A percentile compares a stretch with the other conserved stretches of the same genome.
Conservation (phyloP, 257 asterid genomes). For the Solanum gracilifrons region DNA sequence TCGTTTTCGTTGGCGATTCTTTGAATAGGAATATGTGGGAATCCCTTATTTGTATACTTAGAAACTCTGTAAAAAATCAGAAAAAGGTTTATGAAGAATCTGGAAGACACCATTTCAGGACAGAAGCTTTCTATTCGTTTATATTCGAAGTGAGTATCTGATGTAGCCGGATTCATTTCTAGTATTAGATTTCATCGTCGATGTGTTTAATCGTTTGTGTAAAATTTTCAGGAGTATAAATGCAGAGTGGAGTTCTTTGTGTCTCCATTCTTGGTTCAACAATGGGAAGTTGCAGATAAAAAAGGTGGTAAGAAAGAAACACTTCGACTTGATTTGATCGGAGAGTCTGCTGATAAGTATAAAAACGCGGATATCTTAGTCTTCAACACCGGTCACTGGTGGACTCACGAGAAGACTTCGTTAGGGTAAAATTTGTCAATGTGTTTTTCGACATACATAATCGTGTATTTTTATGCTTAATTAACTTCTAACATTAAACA, state of each 20-base stretch:
- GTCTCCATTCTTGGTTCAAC: constrained; percentile 66
- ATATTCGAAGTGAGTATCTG: constrained; percentile 40
- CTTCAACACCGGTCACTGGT: constrained; percentile 84
- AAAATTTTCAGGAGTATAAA: constrained; percentile 40
- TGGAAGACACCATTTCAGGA: constrained; percentile 47
- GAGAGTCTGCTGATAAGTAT: constrained; percentile 37
- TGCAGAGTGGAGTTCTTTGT: constrained; percentile 61
- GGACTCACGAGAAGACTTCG: constrained; percentile 83
- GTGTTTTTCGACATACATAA: not conserved
- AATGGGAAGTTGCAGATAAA: constrained; percentile 35
- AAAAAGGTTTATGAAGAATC: constrained; percentile 50
- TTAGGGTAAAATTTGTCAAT: constrained; percentile 25
- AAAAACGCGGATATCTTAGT: constrained; percentile 47
- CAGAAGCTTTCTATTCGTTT: constrained; percentile 52
- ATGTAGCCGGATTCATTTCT: not conserved
- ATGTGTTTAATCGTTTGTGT: not conserved
- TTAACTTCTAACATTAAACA: not conserved
- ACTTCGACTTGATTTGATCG: constrained; percentile 53
- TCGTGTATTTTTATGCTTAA: not conserved
- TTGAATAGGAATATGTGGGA: constrained; percentile 83
- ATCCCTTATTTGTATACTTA: constrained; percentile 66
- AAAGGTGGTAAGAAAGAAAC: constrained; percentile 60
- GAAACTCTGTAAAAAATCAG: constrained; percentile 39
- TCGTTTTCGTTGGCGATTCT: constrained; percentile 69
- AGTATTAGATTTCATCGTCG: not conserved